Base-by-base conservation (phyloP, 352 stramenopile species). In the Phytopythium boreale region DNA sequence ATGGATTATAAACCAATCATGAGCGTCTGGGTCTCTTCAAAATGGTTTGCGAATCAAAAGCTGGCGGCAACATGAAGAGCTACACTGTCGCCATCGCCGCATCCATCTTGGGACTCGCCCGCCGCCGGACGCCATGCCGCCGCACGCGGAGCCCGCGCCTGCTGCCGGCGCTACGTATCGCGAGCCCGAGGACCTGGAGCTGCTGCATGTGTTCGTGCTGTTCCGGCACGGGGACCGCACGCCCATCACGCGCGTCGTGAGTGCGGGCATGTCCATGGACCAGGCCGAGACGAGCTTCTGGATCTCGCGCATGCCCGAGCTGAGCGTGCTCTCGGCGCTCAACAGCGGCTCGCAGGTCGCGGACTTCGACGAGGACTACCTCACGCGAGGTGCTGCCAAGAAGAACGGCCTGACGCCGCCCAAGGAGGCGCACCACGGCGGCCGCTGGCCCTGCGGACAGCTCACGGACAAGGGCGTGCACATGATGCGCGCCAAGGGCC, bases 191-290 rank as follows among this genome's bases (percentile, higher is more conserved):
- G 63, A 75, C 8, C 62, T 89, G 31, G 56, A 70, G 65, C 71
- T 92, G 37, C 58, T 75, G 50, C 85, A 94, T 43, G 79, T 94
- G 66, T 47, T 84, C n/a, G 76, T 84, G 59, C 67, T 91, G 63
- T 92, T 92, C 59, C 85, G 85, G 15, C 85, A 93, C 64, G 85
- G 85, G 46, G 85, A 93, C 59, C 78, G 85, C 19, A 90, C 85
- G n/a, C 85, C 85, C 5, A 87, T 93, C 71, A 85, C 80, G 46
- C 79, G 77, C 39, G 69, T 63, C 17, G 68, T 91, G 10, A 79
- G 77, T 63, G 10, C 61, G 15, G 76, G 77, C 9, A 53, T 93
- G 57, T 9, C 31, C 22, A 87, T 93, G 71, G 66, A 67, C 24
- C 64, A 64, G 47, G 31, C 49, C 1, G 80, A 93, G 61, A 79